Conservation (phyloP, 345 rosid genomes). For the Citrus medica region DNA sequence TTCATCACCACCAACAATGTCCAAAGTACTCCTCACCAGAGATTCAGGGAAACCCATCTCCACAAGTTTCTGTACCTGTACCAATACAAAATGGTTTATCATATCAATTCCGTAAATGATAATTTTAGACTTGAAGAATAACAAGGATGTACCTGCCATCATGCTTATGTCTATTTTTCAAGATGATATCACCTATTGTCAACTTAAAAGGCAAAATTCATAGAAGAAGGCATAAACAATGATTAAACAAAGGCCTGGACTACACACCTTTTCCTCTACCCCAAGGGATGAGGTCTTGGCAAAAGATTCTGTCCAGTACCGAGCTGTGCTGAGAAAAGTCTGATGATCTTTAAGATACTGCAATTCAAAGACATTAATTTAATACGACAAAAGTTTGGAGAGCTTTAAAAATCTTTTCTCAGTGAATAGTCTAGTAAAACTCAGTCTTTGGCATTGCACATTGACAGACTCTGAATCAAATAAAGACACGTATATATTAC, state of each 20-base stretch:
- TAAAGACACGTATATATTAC: neutral
- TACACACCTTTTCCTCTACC: constrained; percentile 78
- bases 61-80: constrained; percentile 76
- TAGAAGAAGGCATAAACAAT: neutral
- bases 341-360: constrained; percentile 89
- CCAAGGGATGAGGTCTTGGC: constrained; percentile 80
- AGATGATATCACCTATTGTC: neutral
- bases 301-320: constrained; percentile 95
- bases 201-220: neutral
- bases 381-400: neutral
- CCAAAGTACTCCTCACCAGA: constrained; percentile 73
- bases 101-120: neutral
- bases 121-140: neutral
- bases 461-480: neutral
- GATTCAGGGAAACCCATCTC: constrained; percentile 96
- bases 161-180: neutral
- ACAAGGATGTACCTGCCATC: neutral
- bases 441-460: neutral
- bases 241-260: neutral
- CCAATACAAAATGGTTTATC: constrained; percentile 12
- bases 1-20: constrained; percentile 92
- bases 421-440: neutral
- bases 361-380: constrained; percentile 15
- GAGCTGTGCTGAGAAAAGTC: constrained; percentile 86
- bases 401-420: neutral